Conservation (phyloP, 2,329 filamentous ascomycete species). For the Fusarium brevicatenulatum region DNA sequence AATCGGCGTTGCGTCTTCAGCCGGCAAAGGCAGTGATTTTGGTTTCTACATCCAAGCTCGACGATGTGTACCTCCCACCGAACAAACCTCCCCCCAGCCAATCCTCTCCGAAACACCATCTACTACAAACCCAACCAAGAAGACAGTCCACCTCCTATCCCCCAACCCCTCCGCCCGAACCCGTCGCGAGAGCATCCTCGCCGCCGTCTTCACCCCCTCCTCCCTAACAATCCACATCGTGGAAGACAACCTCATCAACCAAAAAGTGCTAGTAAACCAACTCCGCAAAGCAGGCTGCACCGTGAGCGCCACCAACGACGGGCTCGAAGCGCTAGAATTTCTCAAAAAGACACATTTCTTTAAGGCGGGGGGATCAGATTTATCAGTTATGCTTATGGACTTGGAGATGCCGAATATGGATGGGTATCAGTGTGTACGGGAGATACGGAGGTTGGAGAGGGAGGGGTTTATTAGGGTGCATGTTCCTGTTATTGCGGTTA, state of each 20-base stretch:
- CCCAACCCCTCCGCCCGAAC: background rate
- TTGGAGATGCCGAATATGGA: slow-evolving; percentile 63
- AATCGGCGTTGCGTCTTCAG: slow-evolving; percentile 69
- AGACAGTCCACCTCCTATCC: background rate
- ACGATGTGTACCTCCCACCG: slow-evolving; percentile 49
- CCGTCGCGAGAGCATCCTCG: background rate
- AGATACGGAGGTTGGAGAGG: slow-evolving; percentile 53
- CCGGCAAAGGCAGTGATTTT: slow-evolving; percentile 69
- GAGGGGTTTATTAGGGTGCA: slow-evolving; percentile 46
- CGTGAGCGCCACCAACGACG: slow-evolving; percentile 70
- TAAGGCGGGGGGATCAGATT: slow-evolving; percentile 22
- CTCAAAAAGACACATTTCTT: slow-evolving; percentile 49
- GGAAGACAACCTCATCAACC: slow-evolving; percentile 75
- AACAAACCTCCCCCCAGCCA: slow-evolving; percentile 16
- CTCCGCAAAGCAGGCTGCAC: slow-evolving; percentile 67
- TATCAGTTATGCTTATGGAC: slow-evolving; percentile 59
- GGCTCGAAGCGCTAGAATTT: slow-evolving; percentile 63
- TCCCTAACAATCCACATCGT: slow-evolving; percentile 69
- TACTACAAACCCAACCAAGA: background rate
- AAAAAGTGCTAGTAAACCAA: slow-evolving; percentile 73
- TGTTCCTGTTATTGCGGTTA: slow-evolving; percentile 59
- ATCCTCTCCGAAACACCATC: background rate
- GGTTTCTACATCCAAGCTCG: slow-evolving; percentile 70
- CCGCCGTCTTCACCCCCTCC: background rate
- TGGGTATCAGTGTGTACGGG: slow-evolving; percentile 54